These are phyloP conservation scores for Colletotrichum sp. DNA, from an alignment of 2,329 filamentous ascomycete genomes.

Conservation along the genomic window DNA sequence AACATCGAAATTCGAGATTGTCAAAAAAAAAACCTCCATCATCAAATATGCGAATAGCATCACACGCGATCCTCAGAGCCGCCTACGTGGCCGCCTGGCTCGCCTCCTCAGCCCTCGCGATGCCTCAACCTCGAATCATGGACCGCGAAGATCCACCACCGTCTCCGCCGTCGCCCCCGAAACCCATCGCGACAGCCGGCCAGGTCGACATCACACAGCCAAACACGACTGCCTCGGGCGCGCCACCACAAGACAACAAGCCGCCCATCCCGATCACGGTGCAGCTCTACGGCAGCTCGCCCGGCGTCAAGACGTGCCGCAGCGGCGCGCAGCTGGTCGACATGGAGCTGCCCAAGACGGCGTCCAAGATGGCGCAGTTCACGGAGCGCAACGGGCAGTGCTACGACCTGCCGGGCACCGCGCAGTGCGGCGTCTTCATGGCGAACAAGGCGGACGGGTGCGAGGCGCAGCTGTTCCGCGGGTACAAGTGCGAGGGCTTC, in stretches of 20 bases:
- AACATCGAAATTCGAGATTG: not conserved
- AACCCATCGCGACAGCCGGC: slow-evolving; percentile 7
- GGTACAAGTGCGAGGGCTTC: slow-evolving; percentile 2
- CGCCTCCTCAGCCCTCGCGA: not conserved
- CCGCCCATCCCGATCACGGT: slow-evolving; percentile 12
- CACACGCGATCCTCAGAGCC: not conserved
- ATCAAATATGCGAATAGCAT: slow-evolving; percentile 6
- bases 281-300: slow-evolving; percentile 8
- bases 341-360: not conserved
- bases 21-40: not conserved
- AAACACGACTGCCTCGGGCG: not conserved
- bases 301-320: slow-evolving; percentile 12
- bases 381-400: slow-evolving; percentile 6
- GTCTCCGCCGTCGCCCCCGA: not conserved
- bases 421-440: slow-evolving; percentile 14
- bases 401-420: slow-evolving; percentile 9
- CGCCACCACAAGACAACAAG: not conserved
- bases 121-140: not conserved
- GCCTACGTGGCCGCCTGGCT: not conserved
- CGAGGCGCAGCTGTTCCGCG: slow-evolving; percentile 16
- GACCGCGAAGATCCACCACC: slow-evolving; percentile 8
- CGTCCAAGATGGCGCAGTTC: not conserved
- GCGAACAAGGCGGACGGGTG: slow-evolving; percentile 18
- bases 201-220: slow-evolving; percentile 1
- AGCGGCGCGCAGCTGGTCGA: not conserved